A percentile compares a stretch with the other conserved stretches of the same genome.
Evolutionary conservation across 257 asterid species (phyloP).

Genomic region (Primulina huaijiensis): DNA sequence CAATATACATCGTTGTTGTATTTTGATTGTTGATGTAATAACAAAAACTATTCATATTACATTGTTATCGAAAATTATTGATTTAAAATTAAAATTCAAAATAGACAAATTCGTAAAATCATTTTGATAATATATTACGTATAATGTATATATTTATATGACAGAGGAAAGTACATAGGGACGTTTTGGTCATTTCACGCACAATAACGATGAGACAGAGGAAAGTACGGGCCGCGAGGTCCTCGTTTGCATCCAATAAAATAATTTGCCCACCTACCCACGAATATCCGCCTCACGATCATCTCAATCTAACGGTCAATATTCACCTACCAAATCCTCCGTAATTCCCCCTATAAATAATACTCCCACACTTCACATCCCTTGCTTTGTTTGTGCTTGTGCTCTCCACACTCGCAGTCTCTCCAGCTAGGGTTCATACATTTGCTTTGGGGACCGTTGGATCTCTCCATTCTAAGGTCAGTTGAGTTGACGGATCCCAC

Average conservation of each 20-base stretch:
- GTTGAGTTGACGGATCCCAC: conserved; percentile 6
- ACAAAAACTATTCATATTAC: too few species aligned
- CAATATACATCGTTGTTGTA: too few species aligned
- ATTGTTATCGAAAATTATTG: too few species aligned
- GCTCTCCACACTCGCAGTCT: conserved; percentile 38
- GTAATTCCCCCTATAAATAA: conserved; percentile 21
- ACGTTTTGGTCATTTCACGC: neutral
- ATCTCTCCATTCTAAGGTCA: conserved; percentile 34
- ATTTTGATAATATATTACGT: too few species aligned
- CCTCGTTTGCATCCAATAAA: neutral
- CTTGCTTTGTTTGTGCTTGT: conserved; percentile 27
- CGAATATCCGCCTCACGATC: conserved; percentile 32
- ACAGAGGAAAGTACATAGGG: neutral
- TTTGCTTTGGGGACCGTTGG: neutral
- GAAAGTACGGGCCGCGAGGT: neutral
- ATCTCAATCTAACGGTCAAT: conserved; percentile 38
- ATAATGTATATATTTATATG: too few species aligned
- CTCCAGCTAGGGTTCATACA: conserved; percentile 5
- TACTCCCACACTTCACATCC: neutral
- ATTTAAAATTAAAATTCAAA: too few species aligned
- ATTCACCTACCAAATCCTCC: conserved; percentile 30
- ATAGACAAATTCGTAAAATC: too few species aligned
- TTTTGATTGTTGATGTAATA: too few species aligned
- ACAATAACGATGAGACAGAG: neutral
- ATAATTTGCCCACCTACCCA: conserved; percentile 32